Percentiles rank a stretch among this genome's conserved stretches.
Evolutionary conservation across 2,329 filamentous ascomycete species (phyloP).

Genomic region (Claviceps sorghi): DNA sequence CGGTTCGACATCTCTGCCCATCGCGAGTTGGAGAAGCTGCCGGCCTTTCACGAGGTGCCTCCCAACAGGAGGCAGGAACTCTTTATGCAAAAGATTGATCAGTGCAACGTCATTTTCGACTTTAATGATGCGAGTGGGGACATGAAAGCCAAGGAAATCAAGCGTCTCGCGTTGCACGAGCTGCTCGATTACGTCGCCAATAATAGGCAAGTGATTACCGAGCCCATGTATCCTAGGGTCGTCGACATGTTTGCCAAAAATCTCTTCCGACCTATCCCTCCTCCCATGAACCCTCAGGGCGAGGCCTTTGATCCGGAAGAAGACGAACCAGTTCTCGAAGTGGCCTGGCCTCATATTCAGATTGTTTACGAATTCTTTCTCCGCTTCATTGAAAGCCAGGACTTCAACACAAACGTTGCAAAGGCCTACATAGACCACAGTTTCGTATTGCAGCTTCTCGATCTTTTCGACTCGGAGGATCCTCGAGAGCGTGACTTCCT

Average conservation of each 20-base stretch:
- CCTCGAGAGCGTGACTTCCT: slow-evolving; percentile 92
- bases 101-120: slow-evolving; percentile 99
- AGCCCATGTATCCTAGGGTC: slow-evolving; percentile 96
- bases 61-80: slow-evolving; percentile 89
- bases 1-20: slow-evolving; percentile 96
- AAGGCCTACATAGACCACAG: slow-evolving; percentile 98
- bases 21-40: slow-evolving; percentile 89
- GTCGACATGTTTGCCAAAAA: slow-evolving; percentile 99
- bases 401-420: slow-evolving; percentile 99
- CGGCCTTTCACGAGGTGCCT: slow-evolving; percentile 93
- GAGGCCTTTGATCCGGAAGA: slow-evolving; percentile 98
- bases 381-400: slow-evolving; percentile 96
- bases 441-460: slow-evolving; percentile 91
- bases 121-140: slow-evolving; percentile 97
- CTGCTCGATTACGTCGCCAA: slow-evolving; percentile 96
- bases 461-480: slow-evolving; percentile 96
- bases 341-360: slow-evolving; percentile 98
- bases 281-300: slow-evolving; percentile 92
- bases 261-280: slow-evolving; percentile 89
- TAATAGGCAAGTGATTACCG: slow-evolving; percentile 94
- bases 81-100: slow-evolving; percentile 99
- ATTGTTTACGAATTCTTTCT: slow-evolving; percentile 99
- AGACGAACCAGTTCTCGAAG: slow-evolving; percentile 93
- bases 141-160: slow-evolving; percentile 99
- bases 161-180: slow-evolving; percentile 87